Percentiles rank a stretch among this genome's conserved stretches.
Conservation (phyloP, 495 filamentous ascomycete genomes). For the Aspergillus sparsus region DNA sequence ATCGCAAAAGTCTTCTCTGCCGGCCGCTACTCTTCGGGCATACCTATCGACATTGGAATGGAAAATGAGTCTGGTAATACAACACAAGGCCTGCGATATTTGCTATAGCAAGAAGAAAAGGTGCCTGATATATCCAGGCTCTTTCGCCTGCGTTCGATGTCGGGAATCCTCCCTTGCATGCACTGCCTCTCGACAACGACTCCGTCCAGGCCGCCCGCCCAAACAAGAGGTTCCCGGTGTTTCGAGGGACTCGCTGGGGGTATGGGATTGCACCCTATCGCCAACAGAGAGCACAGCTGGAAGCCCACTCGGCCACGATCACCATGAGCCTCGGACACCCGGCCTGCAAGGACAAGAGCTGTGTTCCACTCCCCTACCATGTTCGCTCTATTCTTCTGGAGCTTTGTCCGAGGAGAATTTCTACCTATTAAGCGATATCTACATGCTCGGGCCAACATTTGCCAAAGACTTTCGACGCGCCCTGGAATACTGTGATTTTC, state of each 20-base stretch:
- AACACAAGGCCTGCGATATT: background rate
- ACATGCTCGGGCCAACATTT: slow-evolving; percentile 12
- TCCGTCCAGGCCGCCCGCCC: background rate
- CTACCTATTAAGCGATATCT: slow-evolving; percentile 7
- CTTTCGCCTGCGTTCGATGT: background rate
- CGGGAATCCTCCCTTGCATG: background rate
- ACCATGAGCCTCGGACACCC: too few relatives aligned
- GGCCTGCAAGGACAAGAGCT: background rate
- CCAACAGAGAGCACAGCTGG: too few relatives aligned
- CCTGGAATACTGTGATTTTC: slow-evolving; percentile 7
- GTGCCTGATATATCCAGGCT: background rate
- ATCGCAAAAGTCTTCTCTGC: background rate
- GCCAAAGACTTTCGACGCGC: slow-evolving; percentile 6
- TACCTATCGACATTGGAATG: too few relatives aligned
- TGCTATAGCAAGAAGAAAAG: background rate
- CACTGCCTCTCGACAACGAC: background rate
- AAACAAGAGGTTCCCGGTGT: background rate
- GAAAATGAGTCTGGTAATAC: background rate
- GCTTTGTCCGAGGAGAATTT: background rate
- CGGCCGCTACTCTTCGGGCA: background rate
- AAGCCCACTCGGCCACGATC: too few relatives aligned
- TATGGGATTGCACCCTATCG: background rate
- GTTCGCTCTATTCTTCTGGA: too few relatives aligned
- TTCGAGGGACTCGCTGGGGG: background rate
- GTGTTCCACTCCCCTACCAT: background rate